Conservation (phyloP, 768 basidiomycete species). For the Scleroderma citrinum region DNA sequence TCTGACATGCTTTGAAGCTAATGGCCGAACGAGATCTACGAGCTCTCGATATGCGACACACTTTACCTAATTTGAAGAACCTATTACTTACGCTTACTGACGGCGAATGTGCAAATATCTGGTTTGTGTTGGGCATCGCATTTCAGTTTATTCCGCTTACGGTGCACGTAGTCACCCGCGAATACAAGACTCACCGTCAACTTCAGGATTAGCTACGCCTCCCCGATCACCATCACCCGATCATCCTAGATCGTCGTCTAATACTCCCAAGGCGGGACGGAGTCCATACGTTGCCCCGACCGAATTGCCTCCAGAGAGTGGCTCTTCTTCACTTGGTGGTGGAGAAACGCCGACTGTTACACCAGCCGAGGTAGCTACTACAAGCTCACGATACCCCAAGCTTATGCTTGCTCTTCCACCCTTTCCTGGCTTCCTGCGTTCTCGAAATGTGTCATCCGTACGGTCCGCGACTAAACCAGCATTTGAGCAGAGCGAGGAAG, state of each 20-base stretch:
- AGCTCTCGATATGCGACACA: conserved; percentile 91
- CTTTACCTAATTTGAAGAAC: conserved; percentile 94
- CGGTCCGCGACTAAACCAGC: conserved; percentile 17
- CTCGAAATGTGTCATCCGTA: conserved; percentile 48
- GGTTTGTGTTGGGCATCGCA: conserved; percentile 33
- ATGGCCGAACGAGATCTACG: conserved; percentile 88
- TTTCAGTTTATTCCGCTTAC: conserved; percentile 8
- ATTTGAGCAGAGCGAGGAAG: conserved; percentile 15
- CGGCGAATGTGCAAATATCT: conserved; percentile 46
- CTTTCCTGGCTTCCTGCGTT: conserved; percentile 57
- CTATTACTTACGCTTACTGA: conserved; percentile 80
- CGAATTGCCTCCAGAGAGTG: conserved; percentile 27
- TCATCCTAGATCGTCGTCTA: conserved; percentile 8
- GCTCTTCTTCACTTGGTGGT: conserved; percentile 48
- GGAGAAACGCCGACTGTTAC: conserved; percentile 49
- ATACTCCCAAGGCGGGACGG: conserved; percentile 23
- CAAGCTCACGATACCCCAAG: conserved; percentile 35
- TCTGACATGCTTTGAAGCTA: conserved; percentile 44
- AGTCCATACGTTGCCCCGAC: conserved; percentile 7
- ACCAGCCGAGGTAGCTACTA: conserved; percentile 29
- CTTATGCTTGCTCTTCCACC: conserved; percentile 51
- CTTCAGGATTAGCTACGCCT: conserved; percentile 20
- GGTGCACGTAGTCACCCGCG: conserved; percentile 12
- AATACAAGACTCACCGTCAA: conserved; percentile 16
- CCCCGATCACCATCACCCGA: conserved; percentile 15